Evolutionary conservation across 75 land plant species (phyloP), one percentile per base, ranked within the genome.

Genomic region (Adiantum capillusveneris): DNA sequence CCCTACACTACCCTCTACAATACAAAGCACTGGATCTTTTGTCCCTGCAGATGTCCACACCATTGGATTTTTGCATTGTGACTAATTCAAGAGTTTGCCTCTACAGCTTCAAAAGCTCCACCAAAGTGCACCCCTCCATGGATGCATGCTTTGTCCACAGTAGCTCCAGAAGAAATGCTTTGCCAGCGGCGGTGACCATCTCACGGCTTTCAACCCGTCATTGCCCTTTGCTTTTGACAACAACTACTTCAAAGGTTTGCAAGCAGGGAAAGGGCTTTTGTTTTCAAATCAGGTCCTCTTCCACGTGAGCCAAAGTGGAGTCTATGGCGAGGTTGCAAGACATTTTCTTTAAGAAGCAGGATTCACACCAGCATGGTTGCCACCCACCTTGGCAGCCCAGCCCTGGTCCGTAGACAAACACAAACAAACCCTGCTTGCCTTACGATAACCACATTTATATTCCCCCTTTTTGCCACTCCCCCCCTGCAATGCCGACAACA

Each of bases 41-140:
- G n/a, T n/a, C n/a, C n/a, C n/a, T 43, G 42, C 64, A 73, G 79
- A 80, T 11, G 81, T 66, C 16, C 83, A 80, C 62, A 73, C 82
- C 0, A 65, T 82, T 42, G 84, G 84, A 5, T 18, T 58, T 43
- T 50, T 73, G 7, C 82, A 79, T 55, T 81, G 84, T 63, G 25
- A 9, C 11, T 13, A 67, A 16, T 73, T 81, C 67, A 31, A 45
- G 21, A 54, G 58, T 2, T n/a, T 63, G 84, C 39, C 65, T 86
- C 11, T 86, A 82, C 72, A 75, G 56, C 46, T 85, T 78, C 74
- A 77, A 28, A 48, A 29, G 57, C 21, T 62, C 74, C 14, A 6
- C 13, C 1, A 41, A 1, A 0, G 58, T 57, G 11, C 85, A 85
- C 58, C 80, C 85, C 6, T 57, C 50, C 44, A 11, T 88, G 28